A percentile compares a stretch with the other conserved stretches of the same genome.
Conservation (phyloP, 2,329 filamentous ascomycete genomes). For the Fusarium domesticum region DNA sequence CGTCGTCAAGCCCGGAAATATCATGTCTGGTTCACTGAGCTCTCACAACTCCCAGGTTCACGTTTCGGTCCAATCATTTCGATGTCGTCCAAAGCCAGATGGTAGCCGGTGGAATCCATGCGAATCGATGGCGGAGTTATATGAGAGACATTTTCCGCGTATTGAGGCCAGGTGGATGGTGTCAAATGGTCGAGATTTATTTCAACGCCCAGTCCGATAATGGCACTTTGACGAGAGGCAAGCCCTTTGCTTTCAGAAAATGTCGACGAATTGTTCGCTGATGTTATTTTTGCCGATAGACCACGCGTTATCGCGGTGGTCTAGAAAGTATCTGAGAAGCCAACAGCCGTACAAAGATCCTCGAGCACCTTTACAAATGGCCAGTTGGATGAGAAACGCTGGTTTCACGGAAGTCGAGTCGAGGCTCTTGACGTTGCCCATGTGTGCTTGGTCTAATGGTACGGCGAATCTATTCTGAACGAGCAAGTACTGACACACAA, state of each 20-base stretch:
- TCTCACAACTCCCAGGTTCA: constrained; percentile 46
- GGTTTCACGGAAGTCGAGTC: constrained; percentile 68
- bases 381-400: constrained; percentile 54
- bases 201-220: constrained; percentile 84
- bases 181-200: constrained; percentile 85
- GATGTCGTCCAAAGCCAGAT: constrained; percentile 80
- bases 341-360: constrained; percentile 65
- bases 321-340: constrained; percentile 59
- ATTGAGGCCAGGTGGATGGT: constrained; percentile 75
- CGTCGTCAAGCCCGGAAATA: constrained; percentile 6
- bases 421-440: constrained; percentile 62
- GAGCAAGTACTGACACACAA: constrained; percentile 2
- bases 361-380: constrained; percentile 59
- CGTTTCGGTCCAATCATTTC: constrained; percentile 68
- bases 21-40: constrained; percentile 7
- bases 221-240: constrained; percentile 66
- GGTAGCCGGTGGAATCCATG: constrained; percentile 68
- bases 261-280: constrained; percentile 3
- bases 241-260: constrained; percentile 17
- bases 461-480: no score
- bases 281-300: constrained; percentile 37
- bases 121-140: constrained; percentile 70
- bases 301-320: constrained; percentile 67
- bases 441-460: constrained; percentile 69
- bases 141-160: constrained; percentile 71